Percentiles rank a stretch among this genome's conserved stretches.
phyloP scores from a whole-genome alignment of 2,329 filamentous ascomycete species.

The Aspergillus brunneoviolaceus region DNA sequence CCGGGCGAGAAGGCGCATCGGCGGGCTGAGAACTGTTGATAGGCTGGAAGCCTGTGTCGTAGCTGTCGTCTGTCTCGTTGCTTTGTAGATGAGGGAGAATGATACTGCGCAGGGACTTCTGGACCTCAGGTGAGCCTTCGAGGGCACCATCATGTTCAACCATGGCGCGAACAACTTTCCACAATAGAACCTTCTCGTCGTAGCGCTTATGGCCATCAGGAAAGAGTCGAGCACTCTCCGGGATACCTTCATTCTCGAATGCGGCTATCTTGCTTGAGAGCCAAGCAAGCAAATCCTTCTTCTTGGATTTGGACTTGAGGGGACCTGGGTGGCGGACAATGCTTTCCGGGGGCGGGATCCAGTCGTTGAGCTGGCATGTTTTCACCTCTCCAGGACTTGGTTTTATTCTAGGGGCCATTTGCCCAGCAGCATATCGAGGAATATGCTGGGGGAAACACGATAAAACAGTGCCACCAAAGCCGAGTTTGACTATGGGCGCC shows the following conservation, averaged over 20 bases:
- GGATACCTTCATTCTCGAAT: constrained; percentile 58
- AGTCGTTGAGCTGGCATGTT: constrained; percentile 71
- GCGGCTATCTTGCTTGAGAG: constrained; percentile 71
- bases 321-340: constrained; percentile 86
- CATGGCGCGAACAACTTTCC: constrained; percentile 79
- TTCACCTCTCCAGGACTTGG: constrained; percentile 80
- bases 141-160: constrained; percentile 83
- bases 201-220: constrained; percentile 61
- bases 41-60: constrained; percentile 22
- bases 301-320: constrained; percentile 84
- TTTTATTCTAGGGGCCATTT: constrained; percentile 72
- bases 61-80: constrained; percentile 27
- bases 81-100: constrained; percentile 61
- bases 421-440: constrained; percentile 77
- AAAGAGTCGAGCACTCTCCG: constrained; percentile 51
- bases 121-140: constrained; percentile 69
- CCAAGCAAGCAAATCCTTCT: constrained; percentile 89
- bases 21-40: constrained; percentile 41
- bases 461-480: constrained; percentile 76
- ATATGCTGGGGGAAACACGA: constrained; percentile 87
- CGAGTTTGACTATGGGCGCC: constrained; percentile 81
- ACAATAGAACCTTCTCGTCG: constrained; percentile 78
- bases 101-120: constrained; percentile 72
- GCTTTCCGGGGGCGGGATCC: constrained; percentile 69
- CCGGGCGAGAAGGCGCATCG: constrained; percentile 51